Evolutionary conservation across 345 rosid genomes (phyloP).

Genomic region (Rubroshorea leprosula): DNA sequence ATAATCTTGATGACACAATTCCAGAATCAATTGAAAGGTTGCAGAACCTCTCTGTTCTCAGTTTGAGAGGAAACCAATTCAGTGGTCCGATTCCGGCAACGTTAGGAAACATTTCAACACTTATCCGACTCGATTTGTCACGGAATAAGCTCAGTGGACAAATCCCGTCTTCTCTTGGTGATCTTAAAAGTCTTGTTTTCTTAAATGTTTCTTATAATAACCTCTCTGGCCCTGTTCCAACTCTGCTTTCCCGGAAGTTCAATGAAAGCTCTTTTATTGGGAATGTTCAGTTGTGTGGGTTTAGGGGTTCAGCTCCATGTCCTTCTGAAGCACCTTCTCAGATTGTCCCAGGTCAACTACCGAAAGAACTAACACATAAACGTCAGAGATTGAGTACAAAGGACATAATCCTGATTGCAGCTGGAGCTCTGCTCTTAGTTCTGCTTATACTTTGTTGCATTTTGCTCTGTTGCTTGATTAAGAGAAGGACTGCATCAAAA

Average conservation of each 20-base stretch:
- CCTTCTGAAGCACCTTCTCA: slow-evolving; percentile 38
- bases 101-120: slow-evolving; percentile 46
- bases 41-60: slow-evolving; percentile 52
- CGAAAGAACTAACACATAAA: slow-evolving; percentile 20
- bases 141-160: slow-evolving; percentile 58
- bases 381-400: slow-evolving; percentile 49
- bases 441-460: slow-evolving; percentile 53
- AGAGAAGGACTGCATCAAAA: slow-evolving; percentile 38
- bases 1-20: slow-evolving; percentile 27
- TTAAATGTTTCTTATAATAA: slow-evolving; percentile 87
- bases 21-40: slow-evolving; percentile 36
- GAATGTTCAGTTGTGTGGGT: slow-evolving; percentile 77
- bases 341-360: slow-evolving; percentile 36
- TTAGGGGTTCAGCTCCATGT: slow-evolving; percentile 46
- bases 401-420: slow-evolving; percentile 71
- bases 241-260: slow-evolving; percentile 57
- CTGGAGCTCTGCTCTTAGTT: slow-evolving; percentile 54
- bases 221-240: slow-evolving; percentile 78
- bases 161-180: slow-evolving; percentile 54
- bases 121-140: slow-evolving; percentile 48
- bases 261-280: slow-evolving; percentile 68
- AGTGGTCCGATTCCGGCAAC: slow-evolving; percentile 53
- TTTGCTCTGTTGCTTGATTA: slow-evolving; percentile 62
- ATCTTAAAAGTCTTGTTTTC: slow-evolving; percentile 42
- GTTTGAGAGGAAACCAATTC: slow-evolving; percentile 51